Percentiles rank a stretch among this genome's conserved stretches.
phyloP scores from a whole-genome alignment of 2,329 filamentous ascomycete species.

The Capronia americana region DNA sequence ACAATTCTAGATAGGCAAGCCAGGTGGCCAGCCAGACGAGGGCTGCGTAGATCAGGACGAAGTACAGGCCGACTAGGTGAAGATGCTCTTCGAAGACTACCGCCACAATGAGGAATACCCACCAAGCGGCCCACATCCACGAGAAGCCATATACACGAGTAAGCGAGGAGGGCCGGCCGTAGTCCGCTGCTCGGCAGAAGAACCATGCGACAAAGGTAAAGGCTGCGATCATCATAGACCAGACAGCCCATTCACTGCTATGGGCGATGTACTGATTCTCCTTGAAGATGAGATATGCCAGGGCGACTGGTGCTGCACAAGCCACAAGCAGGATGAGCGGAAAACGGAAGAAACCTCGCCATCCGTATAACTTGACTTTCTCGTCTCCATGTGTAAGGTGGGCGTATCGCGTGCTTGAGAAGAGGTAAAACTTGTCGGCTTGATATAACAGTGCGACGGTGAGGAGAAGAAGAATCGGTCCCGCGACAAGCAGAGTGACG shows the following conservation, averaged over 20 bases:
- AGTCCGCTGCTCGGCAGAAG: constrained; percentile 77
- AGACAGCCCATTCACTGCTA: constrained; percentile 84
- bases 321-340: constrained; percentile 76
- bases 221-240: constrained; percentile 82
- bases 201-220: constrained; percentile 86
- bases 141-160: constrained; percentile 80
- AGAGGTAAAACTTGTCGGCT: constrained; percentile 86
- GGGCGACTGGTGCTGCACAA: constrained; percentile 70
- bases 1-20: constrained; percentile 79
- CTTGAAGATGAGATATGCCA: constrained; percentile 78
- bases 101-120: constrained; percentile 72
- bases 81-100: constrained; percentile 79
- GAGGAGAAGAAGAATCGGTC: constrained; percentile 74
- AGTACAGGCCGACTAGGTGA: constrained; percentile 77
- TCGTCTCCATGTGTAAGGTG: constrained; percentile 65
- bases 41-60: constrained; percentile 79
- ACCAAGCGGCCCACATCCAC: constrained; percentile 81
- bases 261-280: constrained; percentile 91
- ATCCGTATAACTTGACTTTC: constrained; percentile 71
- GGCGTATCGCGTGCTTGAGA: constrained; percentile 70
- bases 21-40: constrained; percentile 75
- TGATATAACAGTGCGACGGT: constrained; percentile 72
- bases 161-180: constrained; percentile 81
- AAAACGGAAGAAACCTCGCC: constrained; percentile 83
- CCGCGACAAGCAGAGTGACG: constrained; percentile 78